Evolutionary conservation across 108 stramenopile genomes (phyloP).

Genomic region (Cylindrotheca closterium): DNA sequence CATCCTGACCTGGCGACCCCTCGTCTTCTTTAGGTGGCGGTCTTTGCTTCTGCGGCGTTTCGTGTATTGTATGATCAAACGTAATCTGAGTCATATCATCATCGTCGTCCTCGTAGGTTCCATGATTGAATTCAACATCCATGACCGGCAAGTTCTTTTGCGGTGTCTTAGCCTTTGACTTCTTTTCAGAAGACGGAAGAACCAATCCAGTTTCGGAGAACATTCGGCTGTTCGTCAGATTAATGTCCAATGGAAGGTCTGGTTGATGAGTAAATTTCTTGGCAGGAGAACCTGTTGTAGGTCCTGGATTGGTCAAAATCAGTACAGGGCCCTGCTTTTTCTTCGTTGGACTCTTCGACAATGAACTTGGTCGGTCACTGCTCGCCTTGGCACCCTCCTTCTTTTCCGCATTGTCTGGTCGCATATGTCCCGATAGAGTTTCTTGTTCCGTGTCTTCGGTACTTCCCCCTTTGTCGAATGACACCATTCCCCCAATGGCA

Average conservation of each 20-base stretch:
- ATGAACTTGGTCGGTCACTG: background rate
- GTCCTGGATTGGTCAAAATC: background rate
- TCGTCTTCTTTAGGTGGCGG: background rate
- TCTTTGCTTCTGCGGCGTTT: background rate
- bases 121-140: constrained; percentile 1
- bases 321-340: background rate
- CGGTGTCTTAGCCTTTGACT: background rate
- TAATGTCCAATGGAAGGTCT: constrained; percentile 2
- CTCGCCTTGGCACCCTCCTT: background rate
- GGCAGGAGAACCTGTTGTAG: background rate
- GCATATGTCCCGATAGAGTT: background rate
- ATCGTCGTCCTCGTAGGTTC: constrained; percentile 21
- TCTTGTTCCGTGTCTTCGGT: background rate
- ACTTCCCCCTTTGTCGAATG: background rate
- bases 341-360: background rate
- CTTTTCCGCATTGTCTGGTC: background rate
- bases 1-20: background rate
- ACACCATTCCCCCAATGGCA: background rate
- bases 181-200: background rate
- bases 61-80: constrained; percentile 13
- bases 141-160: background rate
- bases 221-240: constrained; percentile 33
- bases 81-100: constrained; percentile 41
- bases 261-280: background rate
- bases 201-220: constrained; percentile 8